phyloP scores from a whole-genome alignment of 495 filamentous ascomycete genomes.

The Lindgomyces ingoldianus region DNA sequence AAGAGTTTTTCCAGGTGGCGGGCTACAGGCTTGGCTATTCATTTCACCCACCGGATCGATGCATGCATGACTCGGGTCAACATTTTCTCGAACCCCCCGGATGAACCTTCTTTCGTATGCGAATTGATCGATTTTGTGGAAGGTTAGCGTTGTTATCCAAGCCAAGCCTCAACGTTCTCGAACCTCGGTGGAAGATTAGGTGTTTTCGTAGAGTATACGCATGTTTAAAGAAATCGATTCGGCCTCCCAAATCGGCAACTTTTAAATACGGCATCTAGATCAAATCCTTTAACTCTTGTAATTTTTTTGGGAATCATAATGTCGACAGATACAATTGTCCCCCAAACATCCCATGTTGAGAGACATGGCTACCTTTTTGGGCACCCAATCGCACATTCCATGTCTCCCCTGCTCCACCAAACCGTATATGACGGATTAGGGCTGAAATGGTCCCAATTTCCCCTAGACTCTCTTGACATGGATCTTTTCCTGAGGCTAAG shows the following conservation, averaged over 20 bases:
- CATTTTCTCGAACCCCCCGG: background rate
- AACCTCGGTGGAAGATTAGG: too few species aligned
- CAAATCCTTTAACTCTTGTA: background rate
- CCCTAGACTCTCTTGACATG: slow-evolving; percentile 57
- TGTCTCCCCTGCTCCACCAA: slow-evolving; percentile 68
- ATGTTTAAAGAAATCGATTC: background rate
- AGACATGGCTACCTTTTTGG: slow-evolving; percentile 59
- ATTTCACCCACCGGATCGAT: background rate
- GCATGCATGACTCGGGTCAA: slow-evolving; percentile 1
- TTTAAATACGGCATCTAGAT: background rate
- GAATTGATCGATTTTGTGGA: too few species aligned
- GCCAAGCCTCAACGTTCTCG: background rate
- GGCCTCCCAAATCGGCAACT: background rate
- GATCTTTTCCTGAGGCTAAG: slow-evolving; percentile 54
- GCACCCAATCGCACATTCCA: slow-evolving; percentile 64
- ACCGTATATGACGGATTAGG: slow-evolving; percentile 61
- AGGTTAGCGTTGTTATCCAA: background rate
- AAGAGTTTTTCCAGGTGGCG: background rate
- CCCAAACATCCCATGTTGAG: slow-evolving; percentile 45
- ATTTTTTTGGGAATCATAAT: slow-evolving; percentile 8
- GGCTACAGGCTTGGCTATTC: background rate
- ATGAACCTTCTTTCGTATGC: background rate
- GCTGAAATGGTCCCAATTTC: slow-evolving; percentile 64
- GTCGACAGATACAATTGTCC: slow-evolving; percentile 11
- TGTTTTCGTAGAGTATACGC: too few species aligned